Evolutionary conservation across 2,329 filamentous ascomycete species (phyloP).

Genomic region (Chaetothyriales sp.): DNA sequence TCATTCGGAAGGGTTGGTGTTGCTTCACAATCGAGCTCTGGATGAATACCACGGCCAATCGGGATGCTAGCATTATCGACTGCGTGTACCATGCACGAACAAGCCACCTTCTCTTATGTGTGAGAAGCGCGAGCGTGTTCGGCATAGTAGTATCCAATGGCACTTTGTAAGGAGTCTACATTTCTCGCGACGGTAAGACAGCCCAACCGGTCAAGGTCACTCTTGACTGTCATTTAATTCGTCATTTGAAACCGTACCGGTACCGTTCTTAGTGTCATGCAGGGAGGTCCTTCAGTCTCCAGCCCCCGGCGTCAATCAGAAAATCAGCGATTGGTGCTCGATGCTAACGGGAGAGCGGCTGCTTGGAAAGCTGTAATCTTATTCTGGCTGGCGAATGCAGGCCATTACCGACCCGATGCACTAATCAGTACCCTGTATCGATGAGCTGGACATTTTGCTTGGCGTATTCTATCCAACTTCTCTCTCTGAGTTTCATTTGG

Average conservation of each 20-base stretch:
- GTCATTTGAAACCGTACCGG: neutral
- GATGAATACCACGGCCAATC: neutral
- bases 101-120: neutral
- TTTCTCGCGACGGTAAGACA: neutral
- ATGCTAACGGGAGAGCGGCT: neutral
- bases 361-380: neutral
- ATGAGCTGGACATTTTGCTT: neutral
- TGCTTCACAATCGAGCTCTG: neutral
- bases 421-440: neutral
- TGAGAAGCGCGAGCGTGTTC: neutral
- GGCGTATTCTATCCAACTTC: neutral
- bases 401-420: neutral
- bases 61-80: neutral
- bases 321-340: neutral
- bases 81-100: no score
- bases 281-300: neutral
- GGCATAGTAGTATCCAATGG: neutral
- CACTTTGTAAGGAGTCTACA: neutral
- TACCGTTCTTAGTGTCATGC: neutral
- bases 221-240: neutral
- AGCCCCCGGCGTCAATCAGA: neutral
- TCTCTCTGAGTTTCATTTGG: neutral
- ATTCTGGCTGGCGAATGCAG: neutral
- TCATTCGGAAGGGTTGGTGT: neutral
- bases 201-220: neutral